Percentiles rank a stretch among this genome's conserved stretches.
Evolutionary conservation across 495 filamentous ascomycete species (phyloP).

Genomic region (Penicillium arizonense): DNA sequence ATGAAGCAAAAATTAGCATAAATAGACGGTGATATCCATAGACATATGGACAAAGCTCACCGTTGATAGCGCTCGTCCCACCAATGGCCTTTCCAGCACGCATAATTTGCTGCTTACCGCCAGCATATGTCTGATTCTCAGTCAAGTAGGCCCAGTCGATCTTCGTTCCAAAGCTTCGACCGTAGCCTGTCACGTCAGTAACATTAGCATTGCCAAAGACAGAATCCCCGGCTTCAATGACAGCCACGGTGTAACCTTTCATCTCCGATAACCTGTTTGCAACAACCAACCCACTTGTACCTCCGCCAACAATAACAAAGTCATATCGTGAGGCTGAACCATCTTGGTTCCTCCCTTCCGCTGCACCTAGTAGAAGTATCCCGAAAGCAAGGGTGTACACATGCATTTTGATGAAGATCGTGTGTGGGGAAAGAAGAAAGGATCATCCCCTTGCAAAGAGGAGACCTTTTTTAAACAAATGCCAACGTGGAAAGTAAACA

Average conservation of each 20-base stretch:
- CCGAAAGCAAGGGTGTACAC: not conserved
- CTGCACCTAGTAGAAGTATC: conserved; percentile 7
- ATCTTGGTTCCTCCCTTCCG: conserved; percentile 8
- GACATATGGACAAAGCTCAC: conserved; percentile 16
- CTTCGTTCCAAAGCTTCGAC: conserved; percentile 34
- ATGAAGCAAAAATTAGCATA: not conserved
- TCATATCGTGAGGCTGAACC: conserved; percentile 18
- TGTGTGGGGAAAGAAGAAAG: not conserved
- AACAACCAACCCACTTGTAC: conserved; percentile 50
- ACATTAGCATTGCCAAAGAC: conserved; percentile 51
- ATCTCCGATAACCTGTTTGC: conserved; percentile 52
- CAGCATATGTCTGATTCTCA: conserved; percentile 39
- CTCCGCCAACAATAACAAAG: conserved; percentile 51
- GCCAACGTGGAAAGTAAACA: no score
- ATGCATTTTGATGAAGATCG: conserved; percentile 5
- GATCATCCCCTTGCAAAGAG: no score
- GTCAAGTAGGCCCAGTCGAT: conserved; percentile 54
- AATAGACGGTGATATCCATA: not conserved
- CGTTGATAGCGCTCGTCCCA: conserved; percentile 53
- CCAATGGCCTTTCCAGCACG: conserved; percentile 50
- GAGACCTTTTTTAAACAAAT: no score
- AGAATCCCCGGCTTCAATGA: conserved; percentile 54
- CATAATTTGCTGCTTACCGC: conserved; percentile 34
- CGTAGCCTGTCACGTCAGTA: conserved; percentile 38
- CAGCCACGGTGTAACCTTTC: conserved; percentile 40